Evolutionary conservation across 257 asterid species (phyloP).

Genomic region (Solanum ossicruentum): DNA sequence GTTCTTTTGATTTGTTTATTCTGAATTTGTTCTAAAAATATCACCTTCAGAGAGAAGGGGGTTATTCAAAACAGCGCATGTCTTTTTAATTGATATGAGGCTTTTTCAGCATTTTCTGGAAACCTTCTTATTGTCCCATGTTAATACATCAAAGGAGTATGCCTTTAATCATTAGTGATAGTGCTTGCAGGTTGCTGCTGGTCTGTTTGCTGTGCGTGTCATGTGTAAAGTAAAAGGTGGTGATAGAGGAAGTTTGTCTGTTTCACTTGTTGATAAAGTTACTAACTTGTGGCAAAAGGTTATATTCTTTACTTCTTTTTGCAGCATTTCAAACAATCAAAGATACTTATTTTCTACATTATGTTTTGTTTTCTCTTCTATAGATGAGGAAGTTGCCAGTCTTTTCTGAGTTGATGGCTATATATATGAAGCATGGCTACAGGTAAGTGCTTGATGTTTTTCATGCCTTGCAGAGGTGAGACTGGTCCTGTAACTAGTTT

Average conservation of each 20-base stretch:
- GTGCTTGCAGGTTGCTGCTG: slow-evolving; percentile 54
- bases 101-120: background rate
- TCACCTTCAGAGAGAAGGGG: background rate
- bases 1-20: background rate
- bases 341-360: slow-evolving; percentile 4
- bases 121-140: background rate
- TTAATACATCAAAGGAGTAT: background rate
- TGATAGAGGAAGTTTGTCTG: slow-evolving; percentile 63
- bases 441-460: slow-evolving; percentile 30
- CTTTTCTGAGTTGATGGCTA: slow-evolving; percentile 50
- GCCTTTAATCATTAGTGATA: background rate
- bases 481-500: background rate
- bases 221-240: slow-evolving; percentile 57
- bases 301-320: background rate
- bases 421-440: slow-evolving; percentile 64
- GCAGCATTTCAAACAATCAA: background rate
- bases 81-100: background rate
- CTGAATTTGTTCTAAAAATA: background rate
- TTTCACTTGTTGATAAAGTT: slow-evolving; percentile 48
- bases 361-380: slow-evolving; percentile 4
- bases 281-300: slow-evolving; percentile 58
- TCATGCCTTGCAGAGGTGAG: background rate
- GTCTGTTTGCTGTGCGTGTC: slow-evolving; percentile 51
- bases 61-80: background rate
- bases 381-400: slow-evolving; percentile 74